phyloP scores from a whole-genome alignment of 331 rosid species.

The Rosa hybrid region DNA sequence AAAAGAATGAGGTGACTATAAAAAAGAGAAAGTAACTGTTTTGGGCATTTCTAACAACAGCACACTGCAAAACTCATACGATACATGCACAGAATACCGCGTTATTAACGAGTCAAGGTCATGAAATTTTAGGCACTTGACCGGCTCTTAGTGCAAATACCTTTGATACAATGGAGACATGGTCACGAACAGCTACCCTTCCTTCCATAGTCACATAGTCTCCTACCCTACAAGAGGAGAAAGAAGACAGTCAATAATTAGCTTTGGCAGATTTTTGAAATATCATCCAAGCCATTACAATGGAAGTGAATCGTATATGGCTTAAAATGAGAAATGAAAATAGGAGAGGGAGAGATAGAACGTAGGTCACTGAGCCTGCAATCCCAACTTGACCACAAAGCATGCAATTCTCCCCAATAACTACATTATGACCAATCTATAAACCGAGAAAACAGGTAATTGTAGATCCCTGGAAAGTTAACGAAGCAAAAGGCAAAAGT shows the following conservation, averaged over 20 bases:
- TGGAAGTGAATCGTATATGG: constrained; percentile 1
- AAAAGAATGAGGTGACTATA: not conserved
- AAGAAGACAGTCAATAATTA: constrained; percentile 22
- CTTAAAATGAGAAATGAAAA: not conserved
- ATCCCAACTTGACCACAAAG: constrained; percentile 97
- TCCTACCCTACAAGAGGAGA: constrained; percentile 59
- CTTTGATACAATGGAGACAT: constrained; percentile 72
- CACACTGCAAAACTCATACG: not conserved
- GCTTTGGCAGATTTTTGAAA: constrained; percentile 16
- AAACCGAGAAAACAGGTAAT: constrained; percentile 34
- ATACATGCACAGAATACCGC: not conserved
- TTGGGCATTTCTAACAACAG: not conserved
- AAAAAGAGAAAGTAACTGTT: not conserved
- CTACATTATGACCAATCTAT: constrained; percentile 91
- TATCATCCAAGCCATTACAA: constrained; percentile 8
- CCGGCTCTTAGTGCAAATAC: constrained; percentile 30
- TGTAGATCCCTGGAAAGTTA: constrained; percentile 8
- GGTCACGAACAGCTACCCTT: constrained; percentile 87
- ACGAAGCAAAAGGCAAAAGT: constrained; percentile 24
- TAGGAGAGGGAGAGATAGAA: constrained; percentile 13
- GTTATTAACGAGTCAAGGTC: not conserved
- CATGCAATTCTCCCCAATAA: constrained; percentile 72
- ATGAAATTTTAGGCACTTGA: not conserved
- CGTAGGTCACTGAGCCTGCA: constrained; percentile 88
- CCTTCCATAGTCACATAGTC: constrained; percentile 90